Evolutionary conservation across 176 grass and related monocot species (phyloP), one percentile per base, ranked within the genome.

Genomic region (Hordeum marinum): DNA sequence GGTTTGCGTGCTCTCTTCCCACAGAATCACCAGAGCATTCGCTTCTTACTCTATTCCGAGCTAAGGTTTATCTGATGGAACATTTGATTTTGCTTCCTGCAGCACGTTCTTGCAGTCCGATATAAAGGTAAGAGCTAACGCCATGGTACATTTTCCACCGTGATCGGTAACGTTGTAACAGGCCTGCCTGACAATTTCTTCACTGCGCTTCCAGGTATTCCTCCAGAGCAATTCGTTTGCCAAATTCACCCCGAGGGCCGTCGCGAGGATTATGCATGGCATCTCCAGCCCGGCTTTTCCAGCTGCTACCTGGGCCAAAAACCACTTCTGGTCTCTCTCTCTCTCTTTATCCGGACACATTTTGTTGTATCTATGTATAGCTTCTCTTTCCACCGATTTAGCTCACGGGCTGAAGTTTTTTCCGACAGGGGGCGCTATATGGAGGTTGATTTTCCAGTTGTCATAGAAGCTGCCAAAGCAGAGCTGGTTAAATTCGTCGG

Each of bases 191-290:
- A 90, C 2, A 69, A 18, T 46, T 34, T 35, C 20, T 78, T 52
- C 23, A 23, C 64, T 87, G 79, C 37, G 50, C 26, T 46, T 5
- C 43, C 63, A 98, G 93, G 93, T 94, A 9, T 98, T 98, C 90
- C 90, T 98, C 46, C 89, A 93, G 79, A 98, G 89, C 87, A 98
- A 98, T 75, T 89, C 93, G 4, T 90, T 72, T 71, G 84, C 88
- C 8, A 93, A 95, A 54, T 98, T 95, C 80, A 98, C 91, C 52
- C 96, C 93, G 14, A 94, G 96, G 80, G 93, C 96, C 8, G 85
- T 98, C 72, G 91, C 96, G 26, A 89, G 96, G 67, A 98, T 98
- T 34, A 95, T 98, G 96, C 93, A 98, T 6, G 89, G 93, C 77
- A 90, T 98, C 82, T 73, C 89, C 14, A 95, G 96, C 79, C 96